These are phyloP conservation scores for Candida taoyuanica DNA, from an alignment of 805 yeast species.

Conservation along the genomic window DNA sequence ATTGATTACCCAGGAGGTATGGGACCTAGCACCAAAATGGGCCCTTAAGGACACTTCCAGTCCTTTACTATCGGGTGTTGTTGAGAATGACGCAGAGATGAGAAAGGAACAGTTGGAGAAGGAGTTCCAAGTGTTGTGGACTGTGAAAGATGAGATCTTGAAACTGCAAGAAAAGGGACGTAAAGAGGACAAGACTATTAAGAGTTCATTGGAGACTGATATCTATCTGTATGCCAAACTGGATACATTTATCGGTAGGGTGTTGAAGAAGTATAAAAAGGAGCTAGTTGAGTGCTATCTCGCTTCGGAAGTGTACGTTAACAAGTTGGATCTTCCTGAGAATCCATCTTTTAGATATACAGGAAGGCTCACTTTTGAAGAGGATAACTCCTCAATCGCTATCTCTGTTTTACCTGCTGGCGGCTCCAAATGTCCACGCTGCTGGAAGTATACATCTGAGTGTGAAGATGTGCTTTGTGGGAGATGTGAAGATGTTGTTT, in stretches of 20 bases:
- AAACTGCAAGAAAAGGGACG: slow-evolving; percentile 54
- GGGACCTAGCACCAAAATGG: slow-evolving; percentile 51
- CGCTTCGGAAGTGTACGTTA: slow-evolving; percentile 53
- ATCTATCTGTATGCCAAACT: slow-evolving; percentile 33
- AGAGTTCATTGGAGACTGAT: slow-evolving; percentile 56
- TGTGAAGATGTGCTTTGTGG: slow-evolving; percentile 52
- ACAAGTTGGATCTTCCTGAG: slow-evolving; percentile 16
- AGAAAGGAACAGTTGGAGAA: slow-evolving; percentile 32
- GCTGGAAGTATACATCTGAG: slow-evolving; percentile 76
- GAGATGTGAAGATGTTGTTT: slow-evolving; percentile 50
- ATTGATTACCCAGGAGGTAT: slow-evolving; percentile 78
- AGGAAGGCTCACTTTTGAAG: slow-evolving; percentile 27
- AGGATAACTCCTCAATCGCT: slow-evolving; percentile 26
- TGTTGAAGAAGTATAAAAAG: slow-evolving; percentile 24
- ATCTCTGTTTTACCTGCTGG: slow-evolving; percentile 42
- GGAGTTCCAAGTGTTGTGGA: slow-evolving; percentile 42
- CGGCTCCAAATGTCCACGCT: slow-evolving; percentile 77
- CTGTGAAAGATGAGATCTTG: slow-evolving; percentile 45
- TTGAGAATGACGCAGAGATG: slow-evolving; percentile 24
- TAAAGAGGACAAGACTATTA: slow-evolving; percentile 38
- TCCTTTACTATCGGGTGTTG: slow-evolving; percentile 20
- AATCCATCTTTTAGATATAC: slow-evolving; percentile 25
- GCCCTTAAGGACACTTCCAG: slow-evolving; percentile 9
- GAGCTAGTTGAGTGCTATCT: slow-evolving; percentile 56
- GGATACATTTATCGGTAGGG: slow-evolving; percentile 9